Conservation (phyloP, 1,284 basidiomycete species). For the Ceratobasidium sp. region DNA sequence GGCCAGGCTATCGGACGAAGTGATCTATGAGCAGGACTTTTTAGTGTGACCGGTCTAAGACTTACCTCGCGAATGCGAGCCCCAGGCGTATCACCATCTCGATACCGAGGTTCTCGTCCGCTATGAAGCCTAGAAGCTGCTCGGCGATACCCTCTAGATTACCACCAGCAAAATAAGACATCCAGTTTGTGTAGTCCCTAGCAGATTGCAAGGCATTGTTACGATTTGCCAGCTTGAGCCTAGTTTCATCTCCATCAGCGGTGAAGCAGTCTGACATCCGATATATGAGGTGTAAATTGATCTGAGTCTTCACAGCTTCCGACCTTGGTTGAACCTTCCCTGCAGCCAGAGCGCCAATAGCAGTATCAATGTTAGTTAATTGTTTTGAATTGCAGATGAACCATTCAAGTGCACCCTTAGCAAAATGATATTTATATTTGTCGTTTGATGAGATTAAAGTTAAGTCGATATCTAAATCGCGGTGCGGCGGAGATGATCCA, state of each 20-base stretch:
- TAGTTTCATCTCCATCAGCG: background rate
- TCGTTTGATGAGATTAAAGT: no score
- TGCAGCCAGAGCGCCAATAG: slow-evolving; percentile 16
- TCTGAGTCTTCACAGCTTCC: background rate
- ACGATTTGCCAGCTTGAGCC: no score
- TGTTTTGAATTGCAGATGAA: slow-evolving; percentile 1
- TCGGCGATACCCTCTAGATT: no score
- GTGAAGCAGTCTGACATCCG: slow-evolving; percentile 17
- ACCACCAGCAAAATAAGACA: no score
- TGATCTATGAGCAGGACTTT: background rate
- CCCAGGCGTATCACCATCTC: slow-evolving; percentile 4
- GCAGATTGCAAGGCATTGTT: no score
- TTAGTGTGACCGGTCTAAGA: no score
- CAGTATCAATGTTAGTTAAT: background rate
- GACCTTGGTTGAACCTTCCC: background rate
- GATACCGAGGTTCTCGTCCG: no score
- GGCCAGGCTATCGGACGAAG: background rate
- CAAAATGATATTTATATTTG: no score
- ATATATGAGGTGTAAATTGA: slow-evolving; percentile 13
- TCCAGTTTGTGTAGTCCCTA: no score
- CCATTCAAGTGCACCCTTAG: slow-evolving; percentile 2
- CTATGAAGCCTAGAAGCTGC: no score
- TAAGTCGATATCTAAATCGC: no score
- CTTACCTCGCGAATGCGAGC: slow-evolving; percentile 6
- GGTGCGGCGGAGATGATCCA: no score